Percentiles rank a stretch among this genome's conserved stretches.
These are phyloP conservation scores for Capronia epimyces DNA, from an alignment of 2,329 filamentous ascomycete species.

Conservation along the genomic window DNA sequence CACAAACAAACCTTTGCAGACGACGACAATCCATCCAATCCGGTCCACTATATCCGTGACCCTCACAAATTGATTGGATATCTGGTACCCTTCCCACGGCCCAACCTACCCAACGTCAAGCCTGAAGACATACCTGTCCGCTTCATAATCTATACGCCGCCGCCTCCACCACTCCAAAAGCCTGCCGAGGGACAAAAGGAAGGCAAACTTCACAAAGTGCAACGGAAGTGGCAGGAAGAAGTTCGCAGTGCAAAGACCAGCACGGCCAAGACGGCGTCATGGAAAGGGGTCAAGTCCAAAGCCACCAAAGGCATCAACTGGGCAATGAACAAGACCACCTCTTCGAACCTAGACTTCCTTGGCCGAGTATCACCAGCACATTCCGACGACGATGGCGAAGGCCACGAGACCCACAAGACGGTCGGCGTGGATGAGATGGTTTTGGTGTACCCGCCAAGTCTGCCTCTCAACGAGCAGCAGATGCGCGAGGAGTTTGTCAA, in stretches of 20 bases:
- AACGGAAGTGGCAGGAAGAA: constrained; percentile 45
- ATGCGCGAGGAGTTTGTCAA: constrained; percentile 41
- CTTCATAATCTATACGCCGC: constrained; percentile 45
- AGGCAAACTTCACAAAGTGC: constrained; percentile 39
- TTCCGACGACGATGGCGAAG: constrained; percentile 32
- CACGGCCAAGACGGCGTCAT: constrained; percentile 38
- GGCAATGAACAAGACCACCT: constrained; percentile 40
- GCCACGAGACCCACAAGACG: constrained; percentile 33
- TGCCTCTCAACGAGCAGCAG: constrained; percentile 31
- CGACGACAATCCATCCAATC: constrained; percentile 30
- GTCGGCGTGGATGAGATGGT: constrained; percentile 40
- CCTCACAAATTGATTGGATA: constrained; percentile 42
- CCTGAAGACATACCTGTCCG: constrained; percentile 36
- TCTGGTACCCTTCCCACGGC: constrained; percentile 43
- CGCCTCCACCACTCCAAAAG: constrained; percentile 39
- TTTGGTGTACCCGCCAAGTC: constrained; percentile 37
- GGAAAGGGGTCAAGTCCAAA: constrained; percentile 42
- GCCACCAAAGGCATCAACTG: constrained; percentile 39
- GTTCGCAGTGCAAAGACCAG: constrained; percentile 41
- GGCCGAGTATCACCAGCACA: constrained; percentile 35
- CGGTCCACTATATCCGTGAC: constrained; percentile 40
- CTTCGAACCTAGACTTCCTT: constrained; percentile 42
- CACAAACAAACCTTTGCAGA: constrained; percentile 16
- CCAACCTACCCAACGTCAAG: constrained; percentile 33
- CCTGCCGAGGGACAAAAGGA: constrained; percentile 42